Evolutionary conservation across 2,329 filamentous ascomycete species (phyloP).

Genomic region (Pyricularia sp.): DNA sequence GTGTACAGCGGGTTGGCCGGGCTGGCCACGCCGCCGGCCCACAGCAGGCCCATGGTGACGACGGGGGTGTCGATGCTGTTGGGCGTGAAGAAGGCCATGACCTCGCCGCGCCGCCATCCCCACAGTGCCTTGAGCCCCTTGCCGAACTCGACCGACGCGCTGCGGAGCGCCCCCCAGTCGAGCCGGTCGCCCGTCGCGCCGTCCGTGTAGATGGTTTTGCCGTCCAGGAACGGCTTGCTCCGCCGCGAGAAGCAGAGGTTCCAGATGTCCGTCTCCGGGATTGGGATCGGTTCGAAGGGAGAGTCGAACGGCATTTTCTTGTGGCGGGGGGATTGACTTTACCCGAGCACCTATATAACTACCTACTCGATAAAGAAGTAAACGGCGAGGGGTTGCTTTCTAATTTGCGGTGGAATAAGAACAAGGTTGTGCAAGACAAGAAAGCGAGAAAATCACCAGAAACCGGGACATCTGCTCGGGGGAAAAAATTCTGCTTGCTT

Average conservation of each 20-base stretch:
- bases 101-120: conserved; percentile 76
- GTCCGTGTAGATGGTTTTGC: conserved; percentile 73
- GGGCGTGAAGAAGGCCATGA: conserved; percentile 72
- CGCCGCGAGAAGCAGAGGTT: conserved; percentile 64
- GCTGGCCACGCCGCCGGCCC: conserved; percentile 74
- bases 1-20: conserved; percentile 87
- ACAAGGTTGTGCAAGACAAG: not conserved
- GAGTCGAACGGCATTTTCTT: conserved; percentile 68
- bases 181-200: conserved; percentile 58
- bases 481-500: no score
- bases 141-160: conserved; percentile 64
- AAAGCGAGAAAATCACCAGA: not conserved
- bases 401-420: not conserved
- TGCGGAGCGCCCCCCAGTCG: conserved; percentile 59
- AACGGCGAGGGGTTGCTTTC: not conserved
- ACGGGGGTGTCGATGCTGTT: conserved; percentile 79
- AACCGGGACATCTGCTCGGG: no score
- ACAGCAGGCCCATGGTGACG: conserved; percentile 68
- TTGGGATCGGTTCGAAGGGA: conserved; percentile 50
- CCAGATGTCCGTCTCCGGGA: conserved; percentile 74
- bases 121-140: conserved; percentile 65
- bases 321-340: not conserved
- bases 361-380: no score
- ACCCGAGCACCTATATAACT: no score
- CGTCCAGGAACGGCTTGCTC: conserved; percentile 55